Conservation (phyloP, 169 alveolate genomes). For the Babesia divergens region DNA sequence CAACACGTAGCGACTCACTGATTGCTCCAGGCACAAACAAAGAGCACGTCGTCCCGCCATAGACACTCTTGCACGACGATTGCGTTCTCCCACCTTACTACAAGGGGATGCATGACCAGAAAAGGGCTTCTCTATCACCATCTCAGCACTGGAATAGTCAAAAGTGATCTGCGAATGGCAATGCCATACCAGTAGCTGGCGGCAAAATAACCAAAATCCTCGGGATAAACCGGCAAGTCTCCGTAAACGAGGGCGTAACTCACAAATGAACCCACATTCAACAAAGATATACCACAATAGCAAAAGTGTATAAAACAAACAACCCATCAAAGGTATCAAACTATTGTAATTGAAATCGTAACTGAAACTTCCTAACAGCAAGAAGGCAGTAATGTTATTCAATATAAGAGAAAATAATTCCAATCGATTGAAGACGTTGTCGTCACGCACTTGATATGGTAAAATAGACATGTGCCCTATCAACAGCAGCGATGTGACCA, state of each 20-base stretch:
- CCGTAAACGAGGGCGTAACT: slow-evolving; percentile 16
- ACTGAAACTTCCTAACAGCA: slow-evolving; percentile 57
- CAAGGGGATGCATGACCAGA: not conserved
- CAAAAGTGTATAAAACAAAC: slow-evolving; percentile 4
- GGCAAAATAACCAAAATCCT: not conserved
- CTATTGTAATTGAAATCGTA: slow-evolving; percentile 51
- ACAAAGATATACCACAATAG: slow-evolving; percentile 54
- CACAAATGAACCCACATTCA: slow-evolving; percentile 34
- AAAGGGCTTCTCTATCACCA: slow-evolving; percentile 44
- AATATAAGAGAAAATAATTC: slow-evolving; percentile 24
- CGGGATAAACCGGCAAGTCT: not conserved
- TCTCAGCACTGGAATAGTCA: slow-evolving; percentile 1
- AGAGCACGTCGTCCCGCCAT: slow-evolving; percentile 28
- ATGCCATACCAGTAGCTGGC: slow-evolving; percentile 34
- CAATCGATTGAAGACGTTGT: slow-evolving; percentile 48
- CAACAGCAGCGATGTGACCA: slow-evolving; percentile 13
- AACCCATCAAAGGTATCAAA: slow-evolving; percentile 14
- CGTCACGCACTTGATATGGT: slow-evolving; percentile 52
- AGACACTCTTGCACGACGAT: slow-evolving; percentile 3
- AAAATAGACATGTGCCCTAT: slow-evolving; percentile 5
- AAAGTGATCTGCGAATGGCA: slow-evolving; percentile 46
- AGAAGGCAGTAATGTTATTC: slow-evolving; percentile 36
- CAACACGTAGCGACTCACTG: slow-evolving; percentile 35
- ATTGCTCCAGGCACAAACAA: slow-evolving; percentile 40
- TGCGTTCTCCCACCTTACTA: not conserved